Base-by-base conservation (phyloP, 2,329 filamentous ascomycete species). In the Fusarium succisae region DNA sequence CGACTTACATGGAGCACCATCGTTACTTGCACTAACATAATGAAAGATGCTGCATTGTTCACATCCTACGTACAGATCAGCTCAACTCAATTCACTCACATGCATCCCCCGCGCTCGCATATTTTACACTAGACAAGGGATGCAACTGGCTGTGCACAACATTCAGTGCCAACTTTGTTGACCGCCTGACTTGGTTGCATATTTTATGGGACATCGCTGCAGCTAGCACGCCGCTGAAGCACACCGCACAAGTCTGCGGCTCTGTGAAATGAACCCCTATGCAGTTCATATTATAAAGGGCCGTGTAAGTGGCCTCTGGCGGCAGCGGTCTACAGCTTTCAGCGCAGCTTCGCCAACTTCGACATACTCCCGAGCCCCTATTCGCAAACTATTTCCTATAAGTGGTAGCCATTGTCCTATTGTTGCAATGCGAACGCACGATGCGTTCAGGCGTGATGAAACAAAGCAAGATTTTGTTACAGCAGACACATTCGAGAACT, bases 131-230 rank as follows among this genome's bases (percentile, higher is more conserved):
- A 78, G 69, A 54, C 72, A 76, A 66, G 74, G 72, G 43, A 67
- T 50, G 43, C 24, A 64, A 30, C 51, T 65, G 69, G 63, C 55
- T 63, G 61, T 76, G 75, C 70, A 79, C 65, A 78, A 74, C 68
- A 70, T 66, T 71, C 58, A 44, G 64, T 69, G 68, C 65, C 66
- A 64, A 73, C 70, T 64, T 74, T 56, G 76, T 77, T 79, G 78
- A 79, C 77, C 78, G 76, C 78, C 74, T 78, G 74, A 73, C 69
- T 73, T 75, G 77, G 63, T 70, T 80, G 78, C 78, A 80, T 79
- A 74, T 76, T 77, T 79, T 80, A 79, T 79, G 78, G 78, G 67
- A 79, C 78, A 38, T 56, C 30, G 65, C 76, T 79, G 78, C 77
- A 77, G 72, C 78, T 79, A 79, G 67, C 64, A 64, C 28, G 54